A percentile compares a stretch with the other conserved stretches of the same genome.
phyloP scores from a whole-genome alignment of 768 basidiomycete species.

The Coprinopsis sp. region DNA sequence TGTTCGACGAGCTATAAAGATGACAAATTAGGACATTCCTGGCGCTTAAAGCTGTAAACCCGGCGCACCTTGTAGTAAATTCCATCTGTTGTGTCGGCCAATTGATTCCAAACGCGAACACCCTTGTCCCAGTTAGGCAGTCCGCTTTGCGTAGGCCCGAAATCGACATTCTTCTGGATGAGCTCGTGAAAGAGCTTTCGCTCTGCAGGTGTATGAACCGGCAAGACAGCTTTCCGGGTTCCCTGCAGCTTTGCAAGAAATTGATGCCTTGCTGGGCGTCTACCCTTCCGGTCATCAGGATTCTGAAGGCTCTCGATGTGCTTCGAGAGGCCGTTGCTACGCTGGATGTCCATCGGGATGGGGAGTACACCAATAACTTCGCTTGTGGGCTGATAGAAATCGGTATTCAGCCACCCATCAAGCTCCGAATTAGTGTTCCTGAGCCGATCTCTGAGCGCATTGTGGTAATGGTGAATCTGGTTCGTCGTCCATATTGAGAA shows the following conservation, averaged over 20 bases:
- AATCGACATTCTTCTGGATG: constrained; percentile 11
- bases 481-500: constrained; percentile 1
- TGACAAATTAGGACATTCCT: too few species aligned
- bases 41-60: too few species aligned
- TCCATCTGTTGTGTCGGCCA: too few species aligned
- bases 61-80: not conserved
- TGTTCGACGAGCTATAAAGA: too few species aligned
- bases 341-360: constrained; percentile 11
- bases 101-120: not conserved
- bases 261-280: constrained; percentile 10
- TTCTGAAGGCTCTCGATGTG: constrained; percentile 8
- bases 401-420: constrained; percentile 18
- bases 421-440: not conserved
- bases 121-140: not conserved
- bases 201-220: too few species aligned
- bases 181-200: too few species aligned
- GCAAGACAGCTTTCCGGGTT: too few species aligned
- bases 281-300: too few species aligned
- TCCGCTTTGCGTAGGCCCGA: too few species aligned
- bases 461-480: not conserved
- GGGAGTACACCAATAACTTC: constrained; percentile 20
- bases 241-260: too few species aligned
- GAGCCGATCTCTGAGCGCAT: not conserved
- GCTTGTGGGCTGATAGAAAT: constrained; percentile 12
- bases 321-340: constrained; percentile 13